Base-by-base conservation (phyloP, 2,329 filamentous ascomycete genomes). In the Zopfia rhizophila region DNA sequence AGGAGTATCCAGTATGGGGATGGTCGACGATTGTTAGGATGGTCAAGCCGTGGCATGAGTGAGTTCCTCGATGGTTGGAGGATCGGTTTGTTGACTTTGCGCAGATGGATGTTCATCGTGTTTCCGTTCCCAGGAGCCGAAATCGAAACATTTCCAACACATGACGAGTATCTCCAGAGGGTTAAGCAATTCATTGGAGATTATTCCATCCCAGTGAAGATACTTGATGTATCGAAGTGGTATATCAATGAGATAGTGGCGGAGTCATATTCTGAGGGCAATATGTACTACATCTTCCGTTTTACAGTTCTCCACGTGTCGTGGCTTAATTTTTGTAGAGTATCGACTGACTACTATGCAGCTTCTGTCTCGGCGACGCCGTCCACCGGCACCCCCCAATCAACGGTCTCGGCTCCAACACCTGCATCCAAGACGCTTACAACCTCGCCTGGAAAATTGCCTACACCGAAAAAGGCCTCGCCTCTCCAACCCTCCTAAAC, bases 31-130 rank as follows among this genome's bases (percentile, higher is more conserved):
- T 35, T 7, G 38, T 43, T 27, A 72, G 83, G 16, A 85, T 86
- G 82, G 82, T 86, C 5, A 82, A 79, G 66, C 78, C 82, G 0
- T 87, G 83, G 83, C 61, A 79, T 51, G 80, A 86, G 69, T 86
- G 82, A 82, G 40, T 58, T 41, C n/a, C n/a, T n/a, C n/a, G n/a
- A n/a, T n/a, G n/a, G n/a, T n/a, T n/a, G n/a, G n/a, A n/a, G n/a
- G n/a, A n/a, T n/a, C n/a, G n/a, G n/a, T n/a, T n/a, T n/a, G n/a
- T n/a, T n/a, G n/a, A n/a, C n/a, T n/a, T n/a, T n/a, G n/a, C n/a
- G n/a, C n/a, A n/a, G n/a, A n/a, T n/a, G n/a, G n/a, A n/a, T n/a
- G n/a, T n/a, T n/a, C n/a, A n/a, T n/a, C n/a, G n/a, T n/a, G n/a
- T n/a, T n/a, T n/a, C n/a, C n/a, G 48, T 56, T 27, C 8, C n/a